phyloP scores from a whole-genome alignment of 1,139 yeast genomes.

The Lodderomyces metapsilosis region DNA sequence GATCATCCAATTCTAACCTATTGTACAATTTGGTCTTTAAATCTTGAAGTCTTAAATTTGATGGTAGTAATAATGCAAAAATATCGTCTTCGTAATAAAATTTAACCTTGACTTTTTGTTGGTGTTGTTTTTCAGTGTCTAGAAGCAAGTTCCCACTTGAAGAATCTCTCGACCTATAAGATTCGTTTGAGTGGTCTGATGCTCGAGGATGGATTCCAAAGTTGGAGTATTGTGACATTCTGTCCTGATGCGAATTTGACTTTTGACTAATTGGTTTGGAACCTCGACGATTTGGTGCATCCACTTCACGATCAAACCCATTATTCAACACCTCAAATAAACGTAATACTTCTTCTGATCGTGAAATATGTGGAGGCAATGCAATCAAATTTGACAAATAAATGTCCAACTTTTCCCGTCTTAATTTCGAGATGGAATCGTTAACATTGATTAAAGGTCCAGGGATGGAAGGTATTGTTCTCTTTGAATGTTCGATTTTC shows the following conservation, averaged over 20 bases:
- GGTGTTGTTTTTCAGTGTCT: constrained; percentile 14
- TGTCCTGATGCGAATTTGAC: constrained; percentile 43
- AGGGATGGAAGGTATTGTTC: constrained; percentile 91
- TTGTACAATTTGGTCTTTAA: constrained; percentile 64
- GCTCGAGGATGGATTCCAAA: constrained; percentile 12
- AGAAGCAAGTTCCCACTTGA: constrained; percentile 1
- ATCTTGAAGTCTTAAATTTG: constrained; percentile 57
- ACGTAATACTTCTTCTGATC: constrained; percentile 64
- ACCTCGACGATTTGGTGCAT: constrained; percentile 19
- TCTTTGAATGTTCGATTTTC: constrained; percentile 63
- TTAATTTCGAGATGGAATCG: constrained; percentile 79
- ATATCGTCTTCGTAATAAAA: constrained; percentile 88
- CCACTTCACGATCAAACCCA: constrained; percentile 42
- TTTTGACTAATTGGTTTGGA: constrained; percentile 42
- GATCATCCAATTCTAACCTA: constrained; percentile 45
- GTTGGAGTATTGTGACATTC: constrained; percentile 42
- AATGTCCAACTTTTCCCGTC: constrained; percentile 81
- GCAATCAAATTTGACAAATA: constrained; percentile 74
- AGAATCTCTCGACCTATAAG: constrained; percentile 5
- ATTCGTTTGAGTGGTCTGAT: constrained; percentile 12
- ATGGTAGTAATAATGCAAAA: constrained; percentile 78
- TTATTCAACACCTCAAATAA: constrained; percentile 71
- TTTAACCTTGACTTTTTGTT: constrained; percentile 61
- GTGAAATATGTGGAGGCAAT: constrained; percentile 76
- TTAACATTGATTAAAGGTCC: constrained; percentile 94